A percentile compares a stretch with the other conserved stretches of the same genome.
Evolutionary conservation across 139 green algal genomes (phyloP).

Genomic region (Edaphochlamys debaryana): DNA sequence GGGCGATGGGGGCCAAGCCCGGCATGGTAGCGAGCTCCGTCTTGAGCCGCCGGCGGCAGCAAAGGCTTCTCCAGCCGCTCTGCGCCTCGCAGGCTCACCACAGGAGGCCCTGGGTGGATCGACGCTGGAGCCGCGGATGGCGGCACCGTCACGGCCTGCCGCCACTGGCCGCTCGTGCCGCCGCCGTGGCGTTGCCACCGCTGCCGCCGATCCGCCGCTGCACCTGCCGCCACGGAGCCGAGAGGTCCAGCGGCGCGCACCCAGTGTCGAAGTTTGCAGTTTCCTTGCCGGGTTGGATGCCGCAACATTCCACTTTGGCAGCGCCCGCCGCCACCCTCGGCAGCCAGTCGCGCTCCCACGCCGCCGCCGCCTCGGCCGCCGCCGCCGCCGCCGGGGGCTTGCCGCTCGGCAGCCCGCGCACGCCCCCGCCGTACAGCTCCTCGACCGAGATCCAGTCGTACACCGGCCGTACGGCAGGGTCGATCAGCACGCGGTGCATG

Average conservation of each 20-base stretch:
- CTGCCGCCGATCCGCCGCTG: too few species aligned
- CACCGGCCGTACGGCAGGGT: constrained; percentile 62
- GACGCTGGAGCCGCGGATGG: too few species aligned
- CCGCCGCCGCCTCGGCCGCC: background rate
- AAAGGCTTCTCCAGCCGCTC: too few species aligned
- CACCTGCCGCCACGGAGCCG: background rate
- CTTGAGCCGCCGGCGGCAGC: too few species aligned
- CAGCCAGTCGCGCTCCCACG: background rate
- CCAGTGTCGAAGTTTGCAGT: constrained; percentile 55
- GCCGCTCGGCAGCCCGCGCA: background rate
- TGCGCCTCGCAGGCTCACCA: too few species aligned
- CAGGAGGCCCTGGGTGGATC: too few species aligned
- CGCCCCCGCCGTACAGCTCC: background rate
- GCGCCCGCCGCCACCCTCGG: background rate
- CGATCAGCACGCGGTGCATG: constrained; percentile 58
- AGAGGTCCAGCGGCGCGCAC: constrained; percentile 54
- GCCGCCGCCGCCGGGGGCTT: background rate
- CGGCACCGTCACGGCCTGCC: too few species aligned
- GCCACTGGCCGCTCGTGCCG: too few species aligned
- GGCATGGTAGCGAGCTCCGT: too few species aligned
- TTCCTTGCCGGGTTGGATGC: constrained; percentile 38
- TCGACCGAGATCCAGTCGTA: constrained; percentile 33
- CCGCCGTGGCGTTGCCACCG: too few species aligned
- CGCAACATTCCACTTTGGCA: constrained; percentile 53
- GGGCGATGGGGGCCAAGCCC: too few species aligned